Conservation (phyloP, 805 yeast genomes). For the Saccharomycopsis microspora region DNA sequence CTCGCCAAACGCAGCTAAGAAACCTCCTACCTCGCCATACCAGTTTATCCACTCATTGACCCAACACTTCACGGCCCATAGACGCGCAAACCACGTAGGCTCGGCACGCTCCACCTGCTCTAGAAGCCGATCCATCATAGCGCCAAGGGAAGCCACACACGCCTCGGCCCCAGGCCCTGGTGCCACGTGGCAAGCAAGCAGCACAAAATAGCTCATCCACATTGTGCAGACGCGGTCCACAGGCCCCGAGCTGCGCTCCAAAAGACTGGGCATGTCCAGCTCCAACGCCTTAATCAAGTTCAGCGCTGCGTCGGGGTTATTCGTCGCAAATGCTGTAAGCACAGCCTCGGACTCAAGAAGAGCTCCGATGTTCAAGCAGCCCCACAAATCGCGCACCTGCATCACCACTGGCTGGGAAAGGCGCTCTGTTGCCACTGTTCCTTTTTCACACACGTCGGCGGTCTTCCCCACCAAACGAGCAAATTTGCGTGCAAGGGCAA, state of each 20-base stretch:
- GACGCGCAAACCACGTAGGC: background rate
- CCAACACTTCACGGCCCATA: constrained; percentile 9
- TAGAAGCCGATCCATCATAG: too few species aligned
- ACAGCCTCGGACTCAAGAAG: too few species aligned
- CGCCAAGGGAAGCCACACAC: too few species aligned
- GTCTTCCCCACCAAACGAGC: constrained; percentile 41
- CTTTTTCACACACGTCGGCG: constrained; percentile 39
- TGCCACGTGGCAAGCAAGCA: background rate
- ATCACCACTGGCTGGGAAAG: background rate
- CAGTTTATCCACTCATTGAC: constrained; percentile 8
- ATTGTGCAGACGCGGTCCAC: background rate
- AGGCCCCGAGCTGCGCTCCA: constrained; percentile 26
- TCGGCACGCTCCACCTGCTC: background rate
- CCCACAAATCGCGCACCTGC: background rate
- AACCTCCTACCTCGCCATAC: constrained; percentile 12
- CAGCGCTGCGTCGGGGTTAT: too few species aligned
- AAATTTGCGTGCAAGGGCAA: constrained; percentile 43
- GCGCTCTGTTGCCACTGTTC: background rate
- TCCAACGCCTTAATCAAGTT: background rate
- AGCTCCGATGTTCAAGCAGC: too few species aligned
- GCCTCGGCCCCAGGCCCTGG: background rate
- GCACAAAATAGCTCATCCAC: background rate
- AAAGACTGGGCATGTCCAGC: constrained; percentile 1
- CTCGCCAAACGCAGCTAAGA: background rate
- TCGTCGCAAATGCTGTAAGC: too few species aligned